phyloP scores from a whole-genome alignment of 306 rosid genomes.

The Vigna radiata region DNA sequence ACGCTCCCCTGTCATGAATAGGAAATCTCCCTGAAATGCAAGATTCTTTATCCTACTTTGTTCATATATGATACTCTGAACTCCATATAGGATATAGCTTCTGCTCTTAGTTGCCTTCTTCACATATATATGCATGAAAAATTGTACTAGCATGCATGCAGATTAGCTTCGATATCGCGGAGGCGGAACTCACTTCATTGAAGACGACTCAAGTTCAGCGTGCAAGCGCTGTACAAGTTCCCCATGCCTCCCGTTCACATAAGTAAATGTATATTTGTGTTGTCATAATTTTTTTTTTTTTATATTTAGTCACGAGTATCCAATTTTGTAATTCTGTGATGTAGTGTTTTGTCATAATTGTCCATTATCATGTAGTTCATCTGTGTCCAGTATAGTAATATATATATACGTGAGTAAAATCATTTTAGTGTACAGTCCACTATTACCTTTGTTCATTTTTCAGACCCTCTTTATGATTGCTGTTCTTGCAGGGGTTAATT shows the following conservation, averaged over 20 bases:
- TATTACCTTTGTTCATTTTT: constrained; percentile 25
- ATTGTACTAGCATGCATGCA: constrained; percentile 32
- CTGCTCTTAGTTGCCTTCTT: constrained; percentile 14
- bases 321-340: constrained; percentile 72
- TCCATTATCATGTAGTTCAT: constrained; percentile 41
- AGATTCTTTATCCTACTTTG: constrained; percentile 46
- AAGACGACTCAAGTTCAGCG: constrained; percentile 49
- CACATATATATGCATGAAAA: constrained; percentile 36
- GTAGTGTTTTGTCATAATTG: constrained; percentile 47
- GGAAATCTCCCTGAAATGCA: constrained; percentile 44
- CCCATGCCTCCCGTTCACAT: constrained; percentile 30
- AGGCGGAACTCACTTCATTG: constrained; percentile 44
- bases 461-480: neutral
- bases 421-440: constrained; percentile 43
- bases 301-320: constrained; percentile 37
- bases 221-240: constrained; percentile 52
- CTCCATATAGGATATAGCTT: constrained; percentile 10
- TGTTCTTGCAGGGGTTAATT: neutral
- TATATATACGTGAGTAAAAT: constrained; percentile 29
- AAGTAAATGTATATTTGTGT: constrained; percentile 69
- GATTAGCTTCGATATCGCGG: constrained; percentile 37
- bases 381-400: constrained; percentile 37
- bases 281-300: constrained; percentile 54
- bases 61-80: constrained; percentile 54
- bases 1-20: constrained; percentile 38